A percentile compares a stretch with the other conserved stretches of the same genome.
Evolutionary conservation across 2,329 filamentous ascomycete genomes (phyloP).

Genomic region (Chaetomium olivaceum): DNA sequence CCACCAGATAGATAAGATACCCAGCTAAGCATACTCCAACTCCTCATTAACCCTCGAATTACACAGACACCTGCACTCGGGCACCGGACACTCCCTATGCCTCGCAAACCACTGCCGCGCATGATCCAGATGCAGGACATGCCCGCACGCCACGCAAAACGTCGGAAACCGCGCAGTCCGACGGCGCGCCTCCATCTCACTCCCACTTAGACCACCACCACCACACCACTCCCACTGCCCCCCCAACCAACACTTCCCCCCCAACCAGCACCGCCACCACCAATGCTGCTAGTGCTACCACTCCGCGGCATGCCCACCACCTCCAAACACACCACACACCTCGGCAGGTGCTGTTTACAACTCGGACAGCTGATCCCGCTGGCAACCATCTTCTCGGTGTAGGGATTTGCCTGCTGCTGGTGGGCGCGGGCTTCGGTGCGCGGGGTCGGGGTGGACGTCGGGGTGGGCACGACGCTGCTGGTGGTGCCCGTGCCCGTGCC

Average conservation of each 20-base stretch:
- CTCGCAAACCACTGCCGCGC: slow-evolving; percentile 66
- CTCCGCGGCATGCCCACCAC: slow-evolving; percentile 65
- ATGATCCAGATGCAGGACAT: slow-evolving; percentile 68
- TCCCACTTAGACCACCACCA: not conserved
- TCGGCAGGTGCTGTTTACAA: slow-evolving; percentile 66
- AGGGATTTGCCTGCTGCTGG: slow-evolving; percentile 48
- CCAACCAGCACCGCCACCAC: slow-evolving; percentile 42
- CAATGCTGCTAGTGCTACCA: slow-evolving; percentile 40
- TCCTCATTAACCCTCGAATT: slow-evolving; percentile 63
- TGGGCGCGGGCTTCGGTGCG: slow-evolving; percentile 17
- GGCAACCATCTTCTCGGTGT: slow-evolving; percentile 56
- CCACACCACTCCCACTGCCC: slow-evolving; percentile 50
- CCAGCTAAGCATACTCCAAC: slow-evolving; percentile 50
- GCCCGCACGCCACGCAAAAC: slow-evolving; percentile 68
- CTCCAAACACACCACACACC: slow-evolving; percentile 68
- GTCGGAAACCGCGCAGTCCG: slow-evolving; percentile 63
- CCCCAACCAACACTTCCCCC: slow-evolving; percentile 38
- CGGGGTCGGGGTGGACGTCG: not conserved
- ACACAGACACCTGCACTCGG: slow-evolving; percentile 67
- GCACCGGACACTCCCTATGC: slow-evolving; percentile 67
- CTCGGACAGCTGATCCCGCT: slow-evolving; percentile 65
- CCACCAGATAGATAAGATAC: not conserved
- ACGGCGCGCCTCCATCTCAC: slow-evolving; percentile 46
- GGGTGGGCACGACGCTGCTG: not conserved
- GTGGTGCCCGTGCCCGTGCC: slow-evolving; percentile 26